Percentiles rank a stretch among this genome's conserved stretches.
These are phyloP conservation scores for Chenopodium formosanum DNA, from an alignment of 148 eudicot genomes.

Conservation along the genomic window DNA sequence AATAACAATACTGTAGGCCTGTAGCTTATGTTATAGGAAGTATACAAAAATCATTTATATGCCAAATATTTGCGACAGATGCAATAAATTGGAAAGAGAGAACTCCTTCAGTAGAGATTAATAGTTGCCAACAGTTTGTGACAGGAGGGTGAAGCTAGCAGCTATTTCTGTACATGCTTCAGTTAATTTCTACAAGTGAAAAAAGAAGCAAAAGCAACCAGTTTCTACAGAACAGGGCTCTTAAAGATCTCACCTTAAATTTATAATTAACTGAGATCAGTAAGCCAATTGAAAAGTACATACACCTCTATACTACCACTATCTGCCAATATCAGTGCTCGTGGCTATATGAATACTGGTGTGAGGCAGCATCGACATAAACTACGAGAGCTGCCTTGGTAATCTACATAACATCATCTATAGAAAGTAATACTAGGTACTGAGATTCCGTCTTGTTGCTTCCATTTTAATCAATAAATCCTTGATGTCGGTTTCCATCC, in stretches of 20 bases:
- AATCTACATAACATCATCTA: neutral
- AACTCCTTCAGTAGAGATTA: neutral
- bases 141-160: slow-evolving; percentile 14
- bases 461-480: slow-evolving; percentile 87
- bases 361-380: slow-evolving; percentile 1
- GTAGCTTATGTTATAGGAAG: too few species aligned
- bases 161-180: slow-evolving; percentile 21
- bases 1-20: too few species aligned
- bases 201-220: neutral
- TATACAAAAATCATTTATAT: too few species aligned
- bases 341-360: slow-evolving; percentile 2
- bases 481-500: slow-evolving; percentile 89
- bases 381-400: neutral
- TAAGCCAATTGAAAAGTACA: neutral
- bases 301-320: neutral
- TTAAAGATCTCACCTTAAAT: slow-evolving; percentile 14
- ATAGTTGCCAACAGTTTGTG: slow-evolving; percentile 9
- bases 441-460: slow-evolving; percentile 59
- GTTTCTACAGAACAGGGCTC: slow-evolving; percentile 1
- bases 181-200: slow-evolving; percentile 5
- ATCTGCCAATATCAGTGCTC: neutral
- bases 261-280: slow-evolving; percentile 6
- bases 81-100: neutral
- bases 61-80: too few species aligned
- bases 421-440: slow-evolving; percentile 30